Base-by-base conservation (phyloP, 1,284 basidiomycete genomes). In the Moesziomyces parantarcticus region DNA sequence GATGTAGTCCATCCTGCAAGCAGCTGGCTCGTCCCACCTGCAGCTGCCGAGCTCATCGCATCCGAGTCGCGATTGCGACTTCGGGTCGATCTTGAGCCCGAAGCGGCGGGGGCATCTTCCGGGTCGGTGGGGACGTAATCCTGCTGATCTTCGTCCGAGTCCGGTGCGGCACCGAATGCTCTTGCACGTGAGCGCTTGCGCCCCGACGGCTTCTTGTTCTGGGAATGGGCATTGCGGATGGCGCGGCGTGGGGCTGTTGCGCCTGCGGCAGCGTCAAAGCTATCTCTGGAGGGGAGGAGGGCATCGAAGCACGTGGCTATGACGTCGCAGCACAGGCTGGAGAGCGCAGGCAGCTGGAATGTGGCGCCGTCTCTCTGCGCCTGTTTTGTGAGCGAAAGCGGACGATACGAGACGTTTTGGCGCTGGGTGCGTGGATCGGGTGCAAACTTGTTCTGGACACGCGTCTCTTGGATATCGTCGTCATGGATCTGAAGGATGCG, bases 81-180 rank as follows among this genome's bases (percentile, higher is more conserved):
- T 21, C 59, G 47, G 14, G 51, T 54, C 3, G 65, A 58, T 34
- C 53, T 47, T 21, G 54, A 29, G 1, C 36, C 16, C 0, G 44
- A 6, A 5, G 21, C 40, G 8, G 26, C 3, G 16, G 43, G 20
- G 7, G 41, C 8, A 13, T 18, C n/a, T 8, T 70, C 52, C 7
- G 47, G 46, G 18, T 64, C 69, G 21, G 58, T 62, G 8, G 63
- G 63, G 3, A 72, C 50, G 21, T 72, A 72, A 36, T 72, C 69
- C 6, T 58, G 23, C 44, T 66, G 52, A 14, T 67, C 63, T 3
- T 67, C 53, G 20, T 67, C 62, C 40, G 55, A 71, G 21, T 64
- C 56, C 14, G 59, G 69, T 9, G 54, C 42, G 25, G 63, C 55
- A n/a, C 69, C 69, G 20, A 72, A 67, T 1, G 63, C 59, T 26